Percentiles rank a stretch among this genome's conserved stretches.
phyloP scores from a whole-genome alignment of 345 rosid species.

The Excoecaria cochinchinensis region DNA sequence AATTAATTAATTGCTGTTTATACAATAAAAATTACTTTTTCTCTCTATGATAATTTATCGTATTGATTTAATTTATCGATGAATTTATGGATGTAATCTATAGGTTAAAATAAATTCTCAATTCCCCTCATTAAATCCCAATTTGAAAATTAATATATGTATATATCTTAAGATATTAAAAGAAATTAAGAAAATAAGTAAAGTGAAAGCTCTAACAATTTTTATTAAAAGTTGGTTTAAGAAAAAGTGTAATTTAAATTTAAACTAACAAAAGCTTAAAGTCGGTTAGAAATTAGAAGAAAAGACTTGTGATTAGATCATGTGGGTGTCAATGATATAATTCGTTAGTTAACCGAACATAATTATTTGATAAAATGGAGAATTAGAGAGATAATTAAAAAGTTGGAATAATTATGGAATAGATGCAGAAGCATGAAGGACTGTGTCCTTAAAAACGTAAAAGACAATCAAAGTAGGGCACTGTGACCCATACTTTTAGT shows the following conservation, averaged over 20 bases:
- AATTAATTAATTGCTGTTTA: too few relatives aligned
- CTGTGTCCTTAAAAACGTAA: conserved; percentile 1
- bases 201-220: neutral
- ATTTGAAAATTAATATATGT: too few relatives aligned
- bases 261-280: conserved; percentile 6
- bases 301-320: conserved; percentile 10
- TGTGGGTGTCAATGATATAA: conserved; percentile 6
- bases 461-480: conserved; percentile 6
- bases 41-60: too few relatives aligned
- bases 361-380: neutral
- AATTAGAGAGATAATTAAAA: neutral
- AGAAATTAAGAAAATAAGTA: too few relatives aligned
- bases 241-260: neutral
- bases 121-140: too few relatives aligned
- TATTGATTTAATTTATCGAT: too few relatives aligned
- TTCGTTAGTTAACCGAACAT: neutral
- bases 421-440: neutral
- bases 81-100: too few relatives aligned
- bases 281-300: neutral
- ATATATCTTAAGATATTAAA: too few relatives aligned
- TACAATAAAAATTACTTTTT: too few relatives aligned
- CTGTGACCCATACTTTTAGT: neutral
- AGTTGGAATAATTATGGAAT: neutral
- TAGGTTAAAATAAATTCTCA: too few relatives aligned
- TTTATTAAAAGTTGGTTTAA: neutral